Evolutionary conservation across 2,329 filamentous ascomycete species (phyloP).

Genomic region (Pseudogymnoascus destructans): DNA sequence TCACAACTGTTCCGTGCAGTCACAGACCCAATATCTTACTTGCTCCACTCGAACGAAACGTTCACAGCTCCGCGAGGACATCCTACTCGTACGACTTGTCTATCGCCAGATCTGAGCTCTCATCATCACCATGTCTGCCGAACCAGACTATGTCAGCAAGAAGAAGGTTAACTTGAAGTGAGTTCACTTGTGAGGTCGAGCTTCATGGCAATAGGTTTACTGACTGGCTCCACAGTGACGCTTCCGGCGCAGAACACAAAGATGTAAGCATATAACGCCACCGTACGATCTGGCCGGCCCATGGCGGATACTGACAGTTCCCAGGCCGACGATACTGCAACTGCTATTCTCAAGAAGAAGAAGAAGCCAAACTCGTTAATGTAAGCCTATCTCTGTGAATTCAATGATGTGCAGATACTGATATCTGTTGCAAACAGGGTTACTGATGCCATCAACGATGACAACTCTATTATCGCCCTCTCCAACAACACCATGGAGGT

Average conservation of each 20-base stretch:
- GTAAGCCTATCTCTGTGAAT: slow-evolving; percentile 38
- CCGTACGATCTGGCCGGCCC: slow-evolving; percentile 20
- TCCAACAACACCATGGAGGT: slow-evolving; percentile 99
- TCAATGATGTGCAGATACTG: slow-evolving; percentile 15
- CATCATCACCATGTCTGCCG: slow-evolving; percentile 53
- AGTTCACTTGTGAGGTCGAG: slow-evolving; percentile 26
- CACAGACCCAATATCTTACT: not conserved
- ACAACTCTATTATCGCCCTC: slow-evolving; percentile 97
- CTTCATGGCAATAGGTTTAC: slow-evolving; percentile 13
- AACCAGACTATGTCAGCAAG: slow-evolving; percentile 52
- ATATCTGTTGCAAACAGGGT: slow-evolving; percentile 49
- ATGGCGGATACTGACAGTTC: slow-evolving; percentile 26
- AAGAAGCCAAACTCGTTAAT: slow-evolving; percentile 99
- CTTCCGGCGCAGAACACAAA: slow-evolving; percentile 78
- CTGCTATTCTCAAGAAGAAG: slow-evolving; percentile 99
- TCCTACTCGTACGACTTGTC: slow-evolving; percentile 10
- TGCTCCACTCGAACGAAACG: not conserved
- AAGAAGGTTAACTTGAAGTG: slow-evolving; percentile 76
- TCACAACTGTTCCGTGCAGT: slow-evolving; percentile 8
- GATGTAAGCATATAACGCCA: slow-evolving; percentile 43
- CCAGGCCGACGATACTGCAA: slow-evolving; percentile 80
- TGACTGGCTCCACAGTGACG: slow-evolving; percentile 51
- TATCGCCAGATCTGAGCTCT: slow-evolving; percentile 8
- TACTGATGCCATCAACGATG: slow-evolving; percentile 96
- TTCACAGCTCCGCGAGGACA: not conserved